A percentile compares a stretch with the other conserved stretches of the same genome.
phyloP scores from a whole-genome alignment of 306 rosid species.

The Astragalus glycyphyllos region DNA sequence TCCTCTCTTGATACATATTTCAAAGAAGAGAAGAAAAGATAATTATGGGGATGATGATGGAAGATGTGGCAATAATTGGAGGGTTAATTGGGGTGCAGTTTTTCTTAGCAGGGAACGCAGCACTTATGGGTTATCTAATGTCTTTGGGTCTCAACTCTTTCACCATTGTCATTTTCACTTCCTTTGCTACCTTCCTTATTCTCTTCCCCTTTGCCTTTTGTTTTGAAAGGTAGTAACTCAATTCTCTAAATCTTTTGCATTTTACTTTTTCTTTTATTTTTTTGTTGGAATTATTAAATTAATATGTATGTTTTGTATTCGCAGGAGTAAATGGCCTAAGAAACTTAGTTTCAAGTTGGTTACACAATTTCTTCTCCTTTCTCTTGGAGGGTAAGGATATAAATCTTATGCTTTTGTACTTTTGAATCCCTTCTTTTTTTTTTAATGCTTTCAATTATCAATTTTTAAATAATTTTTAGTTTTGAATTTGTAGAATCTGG shows the following conservation, averaged over 20 bases:
- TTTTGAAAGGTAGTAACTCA: conserved; percentile 76
- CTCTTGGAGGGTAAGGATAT: conserved; percentile 70
- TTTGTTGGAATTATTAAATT: not conserved
- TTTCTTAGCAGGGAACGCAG: conserved; percentile 73
- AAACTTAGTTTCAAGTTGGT: conserved; percentile 58
- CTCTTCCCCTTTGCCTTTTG: conserved; percentile 66
- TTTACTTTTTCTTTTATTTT: not conserved
- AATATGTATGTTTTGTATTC: conserved; percentile 2
- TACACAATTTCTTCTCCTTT: conserved; percentile 58
- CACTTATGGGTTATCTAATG: conserved; percentile 69
- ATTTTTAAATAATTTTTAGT: not conserved
- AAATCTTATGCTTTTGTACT: not conserved
- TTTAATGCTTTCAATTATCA: not conserved
- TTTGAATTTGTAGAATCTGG: not conserved
- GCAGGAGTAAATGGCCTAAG: conserved; percentile 77
- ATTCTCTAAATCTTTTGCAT: not conserved
- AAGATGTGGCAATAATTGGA: conserved; percentile 59
- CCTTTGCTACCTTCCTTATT: conserved; percentile 66
- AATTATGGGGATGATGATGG: conserved; percentile 40
- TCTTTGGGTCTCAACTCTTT: conserved; percentile 67
- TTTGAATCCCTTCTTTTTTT: not conserved
- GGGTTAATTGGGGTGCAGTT: conserved; percentile 71
- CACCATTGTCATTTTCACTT: conserved; percentile 62
- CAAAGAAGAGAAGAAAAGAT: not conserved
- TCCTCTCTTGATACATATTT: conserved; percentile 22